Percentiles rank a stretch among this genome's conserved stretches.
These are phyloP conservation scores for Antrodiella citrinella DNA, from an alignment of 768 basidiomycete genomes.

Conservation along the genomic window DNA sequence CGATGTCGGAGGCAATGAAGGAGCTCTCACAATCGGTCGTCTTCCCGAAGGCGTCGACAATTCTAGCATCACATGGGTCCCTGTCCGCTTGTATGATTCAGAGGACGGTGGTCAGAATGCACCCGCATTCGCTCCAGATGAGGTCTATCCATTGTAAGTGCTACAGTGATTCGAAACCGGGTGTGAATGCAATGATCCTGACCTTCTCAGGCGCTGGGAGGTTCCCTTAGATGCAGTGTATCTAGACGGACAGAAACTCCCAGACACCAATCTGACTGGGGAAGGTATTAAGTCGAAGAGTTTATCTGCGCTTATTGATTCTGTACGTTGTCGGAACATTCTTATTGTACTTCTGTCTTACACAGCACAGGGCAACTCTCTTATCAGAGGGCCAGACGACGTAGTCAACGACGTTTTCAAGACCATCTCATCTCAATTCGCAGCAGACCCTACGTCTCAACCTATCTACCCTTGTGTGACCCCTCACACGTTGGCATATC, in stretches of 20 bases:
- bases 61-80: conserved; percentile 58
- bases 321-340: too few species aligned
- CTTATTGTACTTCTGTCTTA: neutral
- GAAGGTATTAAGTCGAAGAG: conserved; percentile 27
- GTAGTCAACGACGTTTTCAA: conserved; percentile 41
- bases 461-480: conserved; percentile 47
- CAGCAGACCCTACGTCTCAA: conserved; percentile 9
- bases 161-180: neutral
- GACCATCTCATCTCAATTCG: conserved; percentile 29
- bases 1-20: conserved; percentile 55
- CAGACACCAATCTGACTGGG: conserved; percentile 36
- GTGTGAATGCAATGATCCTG: neutral
- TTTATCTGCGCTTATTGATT: conserved; percentile 65
- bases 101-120: conserved; percentile 46
- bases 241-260: conserved; percentile 56
- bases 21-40: conserved; percentile 58
- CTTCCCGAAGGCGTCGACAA: conserved; percentile 45
- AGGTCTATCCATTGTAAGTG: conserved; percentile 37
- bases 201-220: conserved; percentile 44
- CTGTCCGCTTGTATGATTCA: conserved; percentile 47
- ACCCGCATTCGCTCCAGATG: conserved; percentile 49
- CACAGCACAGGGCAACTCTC: conserved; percentile 69
- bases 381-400: conserved; percentile 67
- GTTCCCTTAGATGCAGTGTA: conserved; percentile 63
- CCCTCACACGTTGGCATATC: conserved; percentile 56